Base-by-base conservation (phyloP, 441 rosid genomes). In the Erodium moschatum region DNA sequence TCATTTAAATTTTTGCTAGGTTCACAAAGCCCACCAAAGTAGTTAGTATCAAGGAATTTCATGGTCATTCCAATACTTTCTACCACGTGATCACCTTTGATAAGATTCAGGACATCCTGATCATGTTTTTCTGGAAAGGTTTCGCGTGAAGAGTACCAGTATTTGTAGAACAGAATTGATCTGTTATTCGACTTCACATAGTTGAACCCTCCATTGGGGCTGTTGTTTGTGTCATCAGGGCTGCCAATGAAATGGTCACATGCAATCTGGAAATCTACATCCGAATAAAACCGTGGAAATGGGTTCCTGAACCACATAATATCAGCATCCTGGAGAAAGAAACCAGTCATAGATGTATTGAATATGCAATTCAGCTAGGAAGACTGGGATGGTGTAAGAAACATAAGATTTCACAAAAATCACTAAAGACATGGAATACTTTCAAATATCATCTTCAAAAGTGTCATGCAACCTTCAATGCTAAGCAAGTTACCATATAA, bases 251-350 rank as follows among this genome's bases (percentile, higher is more conserved):
- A 92, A 62, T 78, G 72, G 78, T 92, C 98, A 50, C 97, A 92
- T 0, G 98, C 97, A 80, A 89, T 87, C 75, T 92, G 96, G 72
- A 92, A 86, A 83, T 92, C 98, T 62, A 77, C 91, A 77, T 89
- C 96, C 20, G 74, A 65, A 76, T 77, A 82, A 70, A 92, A 85
- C 77, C 79, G 84, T 13, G 86, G 89, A 82, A 90, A 90, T 72
- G 98, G 98, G 77, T 92, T 81, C 75, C 97, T 80, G 75, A 90
- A 83, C 97, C 98, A 92, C 97, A 90, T 84, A 80, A 90, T 73
- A 84, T 92, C 98, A 65, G 88, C 92, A 85, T 92, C 98, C 98
- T 90, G 85, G 72, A 78, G 46, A 40, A 69, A 20, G 11, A 70
- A 63, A 63, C 48, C 24, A 31, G 72, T 56, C 58, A 18, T 71